These are phyloP conservation scores for Vitis hybrid DNA, from an alignment of 177 flowering plant species.

Conservation along the genomic window DNA sequence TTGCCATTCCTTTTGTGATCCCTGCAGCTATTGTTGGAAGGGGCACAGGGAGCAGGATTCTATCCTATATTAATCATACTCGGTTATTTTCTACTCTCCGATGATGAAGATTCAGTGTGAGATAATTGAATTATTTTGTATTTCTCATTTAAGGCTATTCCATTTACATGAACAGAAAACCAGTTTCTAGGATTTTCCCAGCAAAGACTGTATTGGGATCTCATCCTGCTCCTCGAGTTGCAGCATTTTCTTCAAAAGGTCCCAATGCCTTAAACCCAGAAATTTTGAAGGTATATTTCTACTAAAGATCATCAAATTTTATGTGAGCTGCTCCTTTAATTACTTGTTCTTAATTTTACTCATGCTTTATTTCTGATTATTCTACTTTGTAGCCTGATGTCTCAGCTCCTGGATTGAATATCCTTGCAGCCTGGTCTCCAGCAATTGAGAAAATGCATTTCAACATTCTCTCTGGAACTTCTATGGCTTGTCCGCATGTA, in stretches of 20 bases:
- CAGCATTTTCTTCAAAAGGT: conserved; percentile 83
- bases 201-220: conserved; percentile 62
- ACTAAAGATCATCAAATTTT: neutral
- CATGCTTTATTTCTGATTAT: conserved; percentile 1
- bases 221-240: conserved; percentile 63
- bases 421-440: conserved; percentile 87
- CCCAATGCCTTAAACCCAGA: conserved; percentile 73
- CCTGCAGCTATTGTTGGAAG: conserved; percentile 68
- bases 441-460: conserved; percentile 45
- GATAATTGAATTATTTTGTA: neutral
- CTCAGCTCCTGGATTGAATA: conserved; percentile 80
- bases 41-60: conserved; percentile 41
- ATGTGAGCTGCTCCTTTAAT: neutral
- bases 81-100: conserved; percentile 34
- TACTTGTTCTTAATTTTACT: neutral
- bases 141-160: conserved; percentile 10
- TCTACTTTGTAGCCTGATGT: conserved; percentile 64
- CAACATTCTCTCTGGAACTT: conserved; percentile 84
- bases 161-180: conserved; percentile 37
- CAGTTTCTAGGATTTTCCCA: conserved; percentile 46
- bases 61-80: conserved; percentile 55
- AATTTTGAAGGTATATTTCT: conserved; percentile 64
- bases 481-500: conserved; percentile 89
- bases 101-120: neutral
- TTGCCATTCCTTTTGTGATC: conserved; percentile 69